These are phyloP conservation scores for Globisporangium ultimum DNA, from an alignment of 352 stramenopile genomes.

Conservation along the genomic window DNA sequence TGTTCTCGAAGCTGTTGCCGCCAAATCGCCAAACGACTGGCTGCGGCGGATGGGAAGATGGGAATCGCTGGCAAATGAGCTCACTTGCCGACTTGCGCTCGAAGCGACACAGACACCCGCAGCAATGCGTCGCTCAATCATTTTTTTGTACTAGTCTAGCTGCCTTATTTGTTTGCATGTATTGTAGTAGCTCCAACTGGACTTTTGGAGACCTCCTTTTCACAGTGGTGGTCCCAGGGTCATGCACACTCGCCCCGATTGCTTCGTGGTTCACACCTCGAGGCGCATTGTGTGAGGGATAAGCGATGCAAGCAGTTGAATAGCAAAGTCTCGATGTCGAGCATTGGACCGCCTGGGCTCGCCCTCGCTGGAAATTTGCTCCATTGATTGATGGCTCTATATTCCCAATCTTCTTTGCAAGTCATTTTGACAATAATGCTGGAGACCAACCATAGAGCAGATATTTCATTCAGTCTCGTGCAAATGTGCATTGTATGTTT, in stretches of 20 bases:
- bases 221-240: conserved; percentile 85
- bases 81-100: conserved; percentile 9
- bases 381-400: conserved; percentile 89
- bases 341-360: conserved; percentile 66
- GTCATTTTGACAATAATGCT: conserved; percentile 85
- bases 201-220: conserved; percentile 81
- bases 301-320: conserved; percentile 91
- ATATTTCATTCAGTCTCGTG: conserved; percentile 50
- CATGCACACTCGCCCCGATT: conserved; percentile 78
- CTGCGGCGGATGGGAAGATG: background rate
- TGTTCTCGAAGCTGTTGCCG: too few species aligned
- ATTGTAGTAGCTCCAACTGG: conserved; percentile 47
- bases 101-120: conserved; percentile 3
- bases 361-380: conserved; percentile 71
- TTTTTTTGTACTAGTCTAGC: background rate
- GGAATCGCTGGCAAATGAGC: background rate
- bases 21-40: conserved; percentile 12
- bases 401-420: conserved; percentile 91
- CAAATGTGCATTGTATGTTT: conserved; percentile 8
- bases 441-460: conserved; percentile 89
- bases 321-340: conserved; percentile 87
- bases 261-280: conserved; percentile 14
- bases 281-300: conserved; percentile 68
- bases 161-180: background rate
- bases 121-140: background rate